Evolutionary conservation across 139 green algal species (phyloP), one percentile per base, ranked within the genome.

Genomic region (Tetraselmis striata): DNA sequence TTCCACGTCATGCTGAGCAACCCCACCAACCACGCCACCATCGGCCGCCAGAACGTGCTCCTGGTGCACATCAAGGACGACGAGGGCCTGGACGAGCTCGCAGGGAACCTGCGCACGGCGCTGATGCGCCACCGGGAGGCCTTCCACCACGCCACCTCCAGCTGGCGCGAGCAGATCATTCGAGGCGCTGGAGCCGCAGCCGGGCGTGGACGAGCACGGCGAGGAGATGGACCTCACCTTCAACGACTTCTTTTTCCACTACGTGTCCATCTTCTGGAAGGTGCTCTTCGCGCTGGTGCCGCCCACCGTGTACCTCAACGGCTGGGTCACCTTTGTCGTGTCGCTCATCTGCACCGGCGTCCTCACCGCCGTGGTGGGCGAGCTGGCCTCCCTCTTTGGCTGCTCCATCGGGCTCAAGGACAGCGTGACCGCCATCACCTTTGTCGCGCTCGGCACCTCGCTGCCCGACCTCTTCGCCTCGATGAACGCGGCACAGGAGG

Each of bases 341-440:
- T 76, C 31, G 2, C 32, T 82, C 31, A 59, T 82, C 31, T 82
- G 32, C 78, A 76, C 45, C 31, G 78, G 78, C 27, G 23, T 29
- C 24, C 28, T 82, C 31, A 82, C 78, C 23, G 78, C 45, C 11
- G 32, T 80, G 22, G 78, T 82, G 45, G 32, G 31, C 11, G 82
- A 80, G 45, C 30, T 85, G 27, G 82, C 82, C 22, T 29, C 27
- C 27, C 76, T 85, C 1, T 81, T 85, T 59, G 82, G 82, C 30
- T 85, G 82, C 58, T 28, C 59, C 28, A 32, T 85, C 25, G 82
- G 82, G 2, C 76, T 85, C 1, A 82, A 82, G 78, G 78, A 82
- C 78, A 31, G 58, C 25, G 45, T 82, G 25, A 82, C 78, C 58
- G 78, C 78, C 31, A 82, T 82, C 31, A 76, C 78, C 32, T 82